phyloP scores from a whole-genome alignment of 1,139 yeast species.

The Yamadazyma taylorii region DNA sequence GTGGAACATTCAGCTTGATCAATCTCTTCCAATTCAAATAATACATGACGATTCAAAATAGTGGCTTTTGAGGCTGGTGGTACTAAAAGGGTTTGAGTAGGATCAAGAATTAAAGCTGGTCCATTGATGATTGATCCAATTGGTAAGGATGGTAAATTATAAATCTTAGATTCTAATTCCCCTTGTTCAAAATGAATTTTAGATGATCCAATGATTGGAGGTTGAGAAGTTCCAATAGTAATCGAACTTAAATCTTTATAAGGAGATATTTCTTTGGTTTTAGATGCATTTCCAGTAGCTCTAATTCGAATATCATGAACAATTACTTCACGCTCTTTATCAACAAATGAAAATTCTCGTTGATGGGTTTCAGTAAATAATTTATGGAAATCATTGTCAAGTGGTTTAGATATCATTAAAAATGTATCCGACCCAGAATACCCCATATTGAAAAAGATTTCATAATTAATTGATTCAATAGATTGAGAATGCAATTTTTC shows the following conservation, averaged over 20 bases:
- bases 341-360: slow-evolving; percentile 69
- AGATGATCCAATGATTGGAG: slow-evolving; percentile 1
- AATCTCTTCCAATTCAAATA: slow-evolving; percentile 35
- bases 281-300: slow-evolving; percentile 12
- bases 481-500: slow-evolving; percentile 9
- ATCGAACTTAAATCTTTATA: slow-evolving; percentile 10
- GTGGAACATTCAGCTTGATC: slow-evolving; percentile 23
- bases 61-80: slow-evolving; percentile 69
- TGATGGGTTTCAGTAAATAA: slow-evolving; percentile 51
- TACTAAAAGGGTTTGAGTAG: slow-evolving; percentile 81
- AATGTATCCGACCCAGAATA: slow-evolving; percentile 21
- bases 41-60: slow-evolving; percentile 52
- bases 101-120: slow-evolving; percentile 83
- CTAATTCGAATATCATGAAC: slow-evolving; percentile 20
- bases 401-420: slow-evolving; percentile 19
- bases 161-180: slow-evolving; percentile 25
- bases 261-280: slow-evolving; percentile 12
- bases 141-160: slow-evolving; percentile 47
- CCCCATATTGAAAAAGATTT: slow-evolving; percentile 20
- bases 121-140: slow-evolving; percentile 60
- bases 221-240: not conserved
- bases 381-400: slow-evolving; percentile 25
- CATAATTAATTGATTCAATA: slow-evolving; percentile 10
- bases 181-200: slow-evolving; percentile 12
- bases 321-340: slow-evolving; percentile 45